Evolutionary conservation across 176 grass and related monocot species (phyloP), one percentile per base, ranked within the genome.

Genomic region (Luzula sylvatica): DNA sequence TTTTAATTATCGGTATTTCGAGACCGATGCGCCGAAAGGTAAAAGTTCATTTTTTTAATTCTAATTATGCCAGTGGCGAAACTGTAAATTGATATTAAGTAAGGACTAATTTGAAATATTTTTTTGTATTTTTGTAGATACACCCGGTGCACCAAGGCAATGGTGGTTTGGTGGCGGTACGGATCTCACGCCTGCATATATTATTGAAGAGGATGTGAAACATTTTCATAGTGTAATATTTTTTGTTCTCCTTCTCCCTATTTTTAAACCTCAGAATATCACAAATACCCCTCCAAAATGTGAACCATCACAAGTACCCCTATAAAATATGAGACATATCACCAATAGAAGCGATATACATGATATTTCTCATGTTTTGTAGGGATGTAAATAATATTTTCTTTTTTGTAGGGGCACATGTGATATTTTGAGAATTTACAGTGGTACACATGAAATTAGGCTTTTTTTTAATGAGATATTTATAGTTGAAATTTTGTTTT

Each of bases 141-240:
- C 58, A 55, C 82, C 86, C 75, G 86, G 82, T 51, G 86, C 78
- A 54, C 93, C 93, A 15, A 92, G 82, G n/a, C 82, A 82, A 49
- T 99, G 93, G 93, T 99, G 93, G 93, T 99, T 99, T 39, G 93
- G 93, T 18, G 93, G 93, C 66, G 93, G 93, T 48, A 99, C 93
- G 71, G 86, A 99, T 67, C 69, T 98, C 72, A 98, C 93, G 46
- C 93, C 93, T 56, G 77, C 82, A 5, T 98, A 98, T 64, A 66
- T 98, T 47, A 77, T 92, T 46, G 93, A 98, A 79, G 93, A 92
- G 58, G 93, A 98, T 69, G 93, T 99, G 32, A 99, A 99, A 44
- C 93, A 92, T 87, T 99, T 99, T 27, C 93, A 99, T 65, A 77
- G 35, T 62, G 93, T 99, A 67, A 5, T 8, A 20, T 16, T 18